Conservation (phyloP, 208 protist species). For the Acanthamoeba castellanii region DNA sequence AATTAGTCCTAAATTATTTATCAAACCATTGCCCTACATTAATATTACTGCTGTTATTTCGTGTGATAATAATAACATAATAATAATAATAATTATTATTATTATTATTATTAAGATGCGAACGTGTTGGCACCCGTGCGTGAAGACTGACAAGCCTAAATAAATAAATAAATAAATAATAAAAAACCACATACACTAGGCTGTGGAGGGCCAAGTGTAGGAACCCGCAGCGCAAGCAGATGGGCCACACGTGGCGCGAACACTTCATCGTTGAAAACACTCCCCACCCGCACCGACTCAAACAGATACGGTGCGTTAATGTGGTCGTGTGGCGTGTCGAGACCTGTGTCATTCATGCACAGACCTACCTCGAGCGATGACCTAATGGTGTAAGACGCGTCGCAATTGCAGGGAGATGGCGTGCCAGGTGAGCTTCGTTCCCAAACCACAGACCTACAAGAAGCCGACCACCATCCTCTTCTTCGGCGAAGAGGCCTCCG, state of each 20-base stretch:
- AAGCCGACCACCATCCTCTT: constrained; percentile 14
- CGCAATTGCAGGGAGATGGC: constrained; percentile 1
- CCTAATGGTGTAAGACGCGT: background rate
- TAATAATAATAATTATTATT: background rate
- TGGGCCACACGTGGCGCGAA: constrained; percentile 22
- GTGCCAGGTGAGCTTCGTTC: constrained; percentile 16
- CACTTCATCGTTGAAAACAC: constrained; percentile 33
- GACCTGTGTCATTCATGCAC: background rate
- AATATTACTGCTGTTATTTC: too few relatives aligned
- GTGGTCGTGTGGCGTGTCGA: background rate
- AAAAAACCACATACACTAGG: background rate
- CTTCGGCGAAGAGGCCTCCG: constrained; percentile 24
- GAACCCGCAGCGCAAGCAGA: constrained; percentile 15
- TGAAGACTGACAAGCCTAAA: too few relatives aligned
- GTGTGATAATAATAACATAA: background rate
- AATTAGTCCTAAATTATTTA: background rate
- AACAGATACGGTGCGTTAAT: background rate
- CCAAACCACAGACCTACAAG: constrained; percentile 49
- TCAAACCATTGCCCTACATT: background rate
- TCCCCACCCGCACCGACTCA: background rate
- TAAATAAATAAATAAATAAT: too few relatives aligned
- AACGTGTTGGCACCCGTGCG: background rate
- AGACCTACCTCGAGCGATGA: background rate
- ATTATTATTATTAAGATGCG: background rate
- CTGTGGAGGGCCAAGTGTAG: constrained; percentile 44